Evolutionary conservation across 78 protist genomes (phyloP).

Genomic region (Protostelium mycophagum): DNA sequence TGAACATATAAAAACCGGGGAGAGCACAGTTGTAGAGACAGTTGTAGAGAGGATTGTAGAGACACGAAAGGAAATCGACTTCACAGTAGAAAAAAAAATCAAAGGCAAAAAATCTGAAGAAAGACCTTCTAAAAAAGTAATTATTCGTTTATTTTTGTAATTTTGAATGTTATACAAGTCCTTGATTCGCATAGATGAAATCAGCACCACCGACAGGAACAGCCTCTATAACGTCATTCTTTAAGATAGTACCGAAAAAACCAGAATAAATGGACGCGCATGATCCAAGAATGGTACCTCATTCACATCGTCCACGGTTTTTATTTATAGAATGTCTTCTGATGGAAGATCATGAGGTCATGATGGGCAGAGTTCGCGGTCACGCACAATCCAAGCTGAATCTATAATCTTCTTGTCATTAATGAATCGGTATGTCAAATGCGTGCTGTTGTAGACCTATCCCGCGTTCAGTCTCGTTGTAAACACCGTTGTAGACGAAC

Average conservation of each 20-base stretch:
- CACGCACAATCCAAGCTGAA: not conserved
- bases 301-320: too few relatives aligned
- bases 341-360: too few relatives aligned
- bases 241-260: not conserved
- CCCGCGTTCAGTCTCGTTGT: not conserved
- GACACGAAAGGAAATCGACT: not conserved
- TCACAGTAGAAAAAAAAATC: not conserved
- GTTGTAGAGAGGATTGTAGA: not conserved
- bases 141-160: not conserved
- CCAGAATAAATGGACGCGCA: not conserved
- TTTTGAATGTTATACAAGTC: not conserved
- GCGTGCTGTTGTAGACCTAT: not conserved
- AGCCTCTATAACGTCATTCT: not conserved
- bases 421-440: not conserved
- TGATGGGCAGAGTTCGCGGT: too few relatives aligned
- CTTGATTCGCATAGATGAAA: not conserved
- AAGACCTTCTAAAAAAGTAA: not conserved
- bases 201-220: not conserved
- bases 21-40: not conserved
- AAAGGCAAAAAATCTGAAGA: not conserved
- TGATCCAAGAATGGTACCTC: too few relatives aligned
- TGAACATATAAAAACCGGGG: not conserved
- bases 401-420: not conserved
- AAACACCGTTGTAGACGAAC: not conserved
- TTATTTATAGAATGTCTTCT: too few relatives aligned